phyloP scores from a whole-genome alignment of 2,329 filamentous ascomycete species.

The Fusarium sp. region DNA sequence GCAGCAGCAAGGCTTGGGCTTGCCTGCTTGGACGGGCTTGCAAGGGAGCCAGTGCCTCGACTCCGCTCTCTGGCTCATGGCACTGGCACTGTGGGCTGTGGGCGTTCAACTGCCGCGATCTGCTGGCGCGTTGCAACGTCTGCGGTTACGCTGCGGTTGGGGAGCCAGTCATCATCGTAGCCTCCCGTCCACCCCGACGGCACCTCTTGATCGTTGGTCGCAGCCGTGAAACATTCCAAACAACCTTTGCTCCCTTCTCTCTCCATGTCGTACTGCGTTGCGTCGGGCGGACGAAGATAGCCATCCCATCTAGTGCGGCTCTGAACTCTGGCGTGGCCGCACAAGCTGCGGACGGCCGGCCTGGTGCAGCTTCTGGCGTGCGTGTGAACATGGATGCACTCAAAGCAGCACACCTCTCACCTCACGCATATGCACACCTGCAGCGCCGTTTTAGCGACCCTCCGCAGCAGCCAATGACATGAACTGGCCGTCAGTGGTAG shows the following conservation, averaged over 20 bases:
- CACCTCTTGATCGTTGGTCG: constrained; percentile 6
- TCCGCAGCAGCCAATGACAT: constrained; percentile 33
- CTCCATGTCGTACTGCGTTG: neutral
- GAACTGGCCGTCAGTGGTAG: constrained; percentile 16
- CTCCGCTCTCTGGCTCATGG: constrained; percentile 37
- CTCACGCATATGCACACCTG: constrained; percentile 43
- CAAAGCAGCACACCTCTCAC: constrained; percentile 21
- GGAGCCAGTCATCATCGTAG: constrained; percentile 29
- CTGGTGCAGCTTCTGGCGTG: constrained; percentile 32
- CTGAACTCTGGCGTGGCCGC: constrained; percentile 24
- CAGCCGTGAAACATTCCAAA: constrained; percentile 24
- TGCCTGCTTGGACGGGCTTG: neutral
- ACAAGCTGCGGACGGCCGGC: constrained; percentile 25
- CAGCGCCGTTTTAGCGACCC: constrained; percentile 45
- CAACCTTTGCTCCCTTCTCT: constrained; percentile 11
- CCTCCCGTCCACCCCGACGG: constrained; percentile 15
- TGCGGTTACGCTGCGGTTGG: constrained; percentile 40
- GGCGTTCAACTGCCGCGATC: constrained; percentile 45
- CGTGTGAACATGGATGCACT: constrained; percentile 33
- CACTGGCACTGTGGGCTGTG: constrained; percentile 40
- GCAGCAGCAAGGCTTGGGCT: neutral
- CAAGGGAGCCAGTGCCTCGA: constrained; percentile 30
- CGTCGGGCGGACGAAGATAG: neutral
- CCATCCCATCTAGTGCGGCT: constrained; percentile 22
- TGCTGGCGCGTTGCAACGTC: constrained; percentile 40